A percentile compares a stretch with the other conserved stretches of the same genome.
These are phyloP conservation scores for Xylariaceae sp. DNA, from an alignment of 2,329 filamentous ascomycete species.

Conservation along the genomic window DNA sequence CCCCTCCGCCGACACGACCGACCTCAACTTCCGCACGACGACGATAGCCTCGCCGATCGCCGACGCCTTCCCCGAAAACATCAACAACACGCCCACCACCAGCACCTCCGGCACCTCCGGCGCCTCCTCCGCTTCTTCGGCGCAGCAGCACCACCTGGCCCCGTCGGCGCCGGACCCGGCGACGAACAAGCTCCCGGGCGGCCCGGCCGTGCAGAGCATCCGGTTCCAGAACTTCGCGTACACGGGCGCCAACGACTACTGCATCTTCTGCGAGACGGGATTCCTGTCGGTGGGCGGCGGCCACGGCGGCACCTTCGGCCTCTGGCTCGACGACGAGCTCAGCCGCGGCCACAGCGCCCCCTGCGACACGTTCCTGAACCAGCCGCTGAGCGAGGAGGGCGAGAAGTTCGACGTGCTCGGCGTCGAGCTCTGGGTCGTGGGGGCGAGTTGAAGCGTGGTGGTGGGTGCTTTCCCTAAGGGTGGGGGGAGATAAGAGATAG, in stretches of 20 bases:
- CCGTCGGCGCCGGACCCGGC: slow-evolving; percentile 32
- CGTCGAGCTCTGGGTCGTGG: slow-evolving; percentile 92
- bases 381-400: slow-evolving; percentile 89
- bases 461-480: no score
- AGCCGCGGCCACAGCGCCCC: slow-evolving; percentile 81
- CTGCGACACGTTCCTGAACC: slow-evolving; percentile 93
- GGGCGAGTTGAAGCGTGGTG: slow-evolving; percentile 48
- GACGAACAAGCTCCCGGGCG: slow-evolving; percentile 29
- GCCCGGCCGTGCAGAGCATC: slow-evolving; percentile 67
- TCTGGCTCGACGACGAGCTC: slow-evolving; percentile 89
- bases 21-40: slow-evolving; percentile 47
- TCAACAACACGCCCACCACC: slow-evolving; percentile 15
- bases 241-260: slow-evolving; percentile 93
- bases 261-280: slow-evolving; percentile 86
- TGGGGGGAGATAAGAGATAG: no score
- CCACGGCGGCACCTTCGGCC: slow-evolving; percentile 84
- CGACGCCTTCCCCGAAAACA: slow-evolving; percentile 23
- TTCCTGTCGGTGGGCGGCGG: slow-evolving; percentile 76
- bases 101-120: no score
- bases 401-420: slow-evolving; percentile 89
- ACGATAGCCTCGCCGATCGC: slow-evolving; percentile 40
- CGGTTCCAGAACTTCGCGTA: slow-evolving; percentile 98
- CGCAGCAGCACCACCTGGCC: slow-evolving; percentile 35
- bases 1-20: slow-evolving; percentile 58
- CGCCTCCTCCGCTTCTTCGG: neutral